Percentiles rank a stretch among this genome's conserved stretches.
Conservation (phyloP, 1,284 basidiomycete genomes). For the Sporisorium exsertum region DNA sequence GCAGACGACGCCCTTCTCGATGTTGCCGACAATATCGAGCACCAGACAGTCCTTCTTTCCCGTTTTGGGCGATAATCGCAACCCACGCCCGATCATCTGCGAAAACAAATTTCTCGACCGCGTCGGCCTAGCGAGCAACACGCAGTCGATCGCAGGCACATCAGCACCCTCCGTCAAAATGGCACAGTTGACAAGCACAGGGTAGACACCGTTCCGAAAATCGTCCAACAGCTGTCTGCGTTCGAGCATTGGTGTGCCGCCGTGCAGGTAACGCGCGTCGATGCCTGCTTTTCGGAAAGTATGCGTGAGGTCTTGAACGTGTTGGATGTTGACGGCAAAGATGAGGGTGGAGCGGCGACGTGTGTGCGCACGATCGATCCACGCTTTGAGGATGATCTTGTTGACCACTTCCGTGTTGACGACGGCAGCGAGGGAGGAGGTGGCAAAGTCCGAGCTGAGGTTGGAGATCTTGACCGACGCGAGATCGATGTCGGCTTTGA, state of each 20-base stretch:
- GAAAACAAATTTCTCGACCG: conserved; percentile 87
- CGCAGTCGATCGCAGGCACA: conserved; percentile 79
- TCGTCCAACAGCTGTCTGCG: conserved; percentile 77
- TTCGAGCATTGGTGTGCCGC: conserved; percentile 76
- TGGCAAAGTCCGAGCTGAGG: conserved; percentile 51
- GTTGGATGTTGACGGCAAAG: conserved; percentile 87
- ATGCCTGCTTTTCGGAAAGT: conserved; percentile 82
- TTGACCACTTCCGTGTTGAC: conserved; percentile 64
- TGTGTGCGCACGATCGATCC: conserved; percentile 58
- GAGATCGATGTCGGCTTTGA: conserved; percentile 62
- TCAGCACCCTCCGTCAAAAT: conserved; percentile 74
- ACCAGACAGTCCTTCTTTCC: conserved; percentile 88
- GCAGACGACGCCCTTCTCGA: conserved; percentile 79
- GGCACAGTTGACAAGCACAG: conserved; percentile 91
- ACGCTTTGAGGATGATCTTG: conserved; percentile 60
- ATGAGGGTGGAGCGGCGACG: conserved; percentile 84
- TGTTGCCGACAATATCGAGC: conserved; percentile 90
- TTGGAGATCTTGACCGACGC: conserved; percentile 44
- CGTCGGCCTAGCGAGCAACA: conserved; percentile 81
- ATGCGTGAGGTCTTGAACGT: conserved; percentile 82
- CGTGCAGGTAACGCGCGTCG: conserved; percentile 84
- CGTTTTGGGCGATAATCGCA: conserved; percentile 83
- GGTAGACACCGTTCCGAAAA: conserved; percentile 81
- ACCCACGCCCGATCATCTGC: conserved; percentile 96
- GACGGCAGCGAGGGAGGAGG: conserved; percentile 55